Evolutionary conservation across 768 basidiomycete genomes (phyloP).

Genomic region (Candolleomyces eurysporus): DNA sequence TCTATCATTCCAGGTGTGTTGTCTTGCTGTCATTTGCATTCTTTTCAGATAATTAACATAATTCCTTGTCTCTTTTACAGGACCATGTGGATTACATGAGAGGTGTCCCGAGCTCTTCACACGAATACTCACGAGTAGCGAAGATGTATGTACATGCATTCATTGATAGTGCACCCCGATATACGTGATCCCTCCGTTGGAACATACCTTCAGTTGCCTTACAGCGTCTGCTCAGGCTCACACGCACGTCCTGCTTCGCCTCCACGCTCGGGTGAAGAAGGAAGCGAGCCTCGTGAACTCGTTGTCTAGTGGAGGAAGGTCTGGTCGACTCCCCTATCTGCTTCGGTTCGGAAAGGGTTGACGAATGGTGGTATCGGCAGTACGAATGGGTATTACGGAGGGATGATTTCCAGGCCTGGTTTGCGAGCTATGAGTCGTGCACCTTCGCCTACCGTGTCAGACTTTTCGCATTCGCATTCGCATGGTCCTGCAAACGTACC

Average conservation of each 20-base stretch:
- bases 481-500: too few species aligned
- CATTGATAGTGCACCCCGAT: slow-evolving; percentile 38
- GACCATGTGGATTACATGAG: too few species aligned
- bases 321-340: too few species aligned
- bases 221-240: slow-evolving; percentile 71
- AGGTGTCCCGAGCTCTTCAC: slow-evolving; percentile 71
- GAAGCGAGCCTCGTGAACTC: too few species aligned
- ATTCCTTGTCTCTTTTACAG: slow-evolving; percentile 35
- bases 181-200: too few species aligned
- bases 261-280: slow-evolving; percentile 82
- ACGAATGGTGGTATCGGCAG: slow-evolving; percentile 10
- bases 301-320: too few species aligned
- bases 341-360: too few species aligned
- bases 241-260: slow-evolving; percentile 73
- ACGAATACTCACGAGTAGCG: slow-evolving; percentile 67
- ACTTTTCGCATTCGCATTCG: too few species aligned
- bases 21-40: neutral
- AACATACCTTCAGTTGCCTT: slow-evolving; percentile 45
- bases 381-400: slow-evolving; percentile 1
- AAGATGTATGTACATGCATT: slow-evolving; percentile 55
- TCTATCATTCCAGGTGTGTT: slow-evolving; percentile 59
- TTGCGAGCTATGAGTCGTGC: slow-evolving; percentile 52
- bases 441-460: too few species aligned
- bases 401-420: slow-evolving; percentile 14
- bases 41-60: neutral